These are phyloP conservation scores for Tritrichomonas musculus DNA, from an alignment of 208 protist genomes.

Conservation along the genomic window DNA sequence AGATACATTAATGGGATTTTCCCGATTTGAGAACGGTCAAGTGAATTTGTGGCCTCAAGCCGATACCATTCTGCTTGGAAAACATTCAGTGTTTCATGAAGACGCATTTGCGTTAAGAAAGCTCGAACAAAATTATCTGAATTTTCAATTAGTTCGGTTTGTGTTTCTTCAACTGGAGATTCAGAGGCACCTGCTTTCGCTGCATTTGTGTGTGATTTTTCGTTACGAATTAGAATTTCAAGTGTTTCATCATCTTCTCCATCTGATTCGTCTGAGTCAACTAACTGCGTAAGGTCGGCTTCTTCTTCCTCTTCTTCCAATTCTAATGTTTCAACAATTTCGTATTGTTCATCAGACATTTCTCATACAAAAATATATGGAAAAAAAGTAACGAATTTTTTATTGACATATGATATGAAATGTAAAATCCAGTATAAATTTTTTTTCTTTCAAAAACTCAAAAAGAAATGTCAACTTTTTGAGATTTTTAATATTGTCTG, in stretches of 20 bases:
- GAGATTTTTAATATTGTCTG: no score
- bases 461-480: no score
- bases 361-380: neutral
- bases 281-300: neutral
- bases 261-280: neutral
- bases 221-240: slow-evolving; percentile 20
- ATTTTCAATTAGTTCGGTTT: neutral
- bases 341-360: neutral
- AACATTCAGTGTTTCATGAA: slow-evolving; percentile 5
- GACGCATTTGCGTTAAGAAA: neutral
- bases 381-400: no score
- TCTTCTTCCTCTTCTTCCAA: neutral
- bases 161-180: neutral
- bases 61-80: slow-evolving; percentile 29
- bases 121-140: neutral
- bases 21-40: neutral
- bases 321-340: neutral
- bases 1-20: neutral
- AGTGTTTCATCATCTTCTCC: slow-evolving; percentile 16
- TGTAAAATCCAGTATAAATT: no score
- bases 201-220: neutral
- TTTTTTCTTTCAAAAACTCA: no score
- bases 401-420: no score
- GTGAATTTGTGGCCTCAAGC: neutral
- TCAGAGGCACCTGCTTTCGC: neutral